phyloP scores from a whole-genome alignment of 2,329 filamentous ascomycete genomes.

The Sporothrix pseudoabietina region DNA sequence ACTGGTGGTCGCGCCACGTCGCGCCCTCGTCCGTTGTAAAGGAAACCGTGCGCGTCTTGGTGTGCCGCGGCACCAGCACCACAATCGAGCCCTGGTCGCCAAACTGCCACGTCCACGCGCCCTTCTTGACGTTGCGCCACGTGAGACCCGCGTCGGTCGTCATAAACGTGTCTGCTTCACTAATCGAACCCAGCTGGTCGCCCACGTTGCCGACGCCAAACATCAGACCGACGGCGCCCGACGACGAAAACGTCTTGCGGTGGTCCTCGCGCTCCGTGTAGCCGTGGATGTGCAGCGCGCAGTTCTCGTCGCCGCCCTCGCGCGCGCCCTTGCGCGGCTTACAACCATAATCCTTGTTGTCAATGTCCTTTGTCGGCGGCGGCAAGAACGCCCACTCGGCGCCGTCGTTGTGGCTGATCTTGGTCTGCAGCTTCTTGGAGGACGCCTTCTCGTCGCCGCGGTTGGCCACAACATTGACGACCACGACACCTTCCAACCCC shows the following conservation, averaged over 20 bases:
- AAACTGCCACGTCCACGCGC: constrained; percentile 88
- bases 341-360: constrained; percentile 74
- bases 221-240: constrained; percentile 86
- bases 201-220: constrained; percentile 93
- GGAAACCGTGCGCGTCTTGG: constrained; percentile 63
- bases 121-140: constrained; percentile 85
- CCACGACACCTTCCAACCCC: constrained; percentile 83
- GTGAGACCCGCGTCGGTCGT: constrained; percentile 86
- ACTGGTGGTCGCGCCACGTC: constrained; percentile 75
- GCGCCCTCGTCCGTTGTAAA: constrained; percentile 68
- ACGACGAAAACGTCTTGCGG: constrained; percentile 82
- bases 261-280: constrained; percentile 89
- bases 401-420: constrained; percentile 96
- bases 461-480: constrained; percentile 86
- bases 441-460: constrained; percentile 56
- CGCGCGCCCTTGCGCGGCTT: constrained; percentile 39
- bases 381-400: constrained; percentile 78
- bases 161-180: constrained; percentile 86
- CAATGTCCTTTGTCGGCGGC: constrained; percentile 69
- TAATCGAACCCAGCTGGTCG: constrained; percentile 59
- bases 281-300: constrained; percentile 88
- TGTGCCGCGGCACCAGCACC: constrained; percentile 74
- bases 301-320: constrained; percentile 63
- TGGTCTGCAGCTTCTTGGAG: constrained; percentile 80
- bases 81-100: constrained; percentile 94